Base-by-base conservation (phyloP, 495 filamentous ascomycete species). In the Tuber borchii region DNA sequence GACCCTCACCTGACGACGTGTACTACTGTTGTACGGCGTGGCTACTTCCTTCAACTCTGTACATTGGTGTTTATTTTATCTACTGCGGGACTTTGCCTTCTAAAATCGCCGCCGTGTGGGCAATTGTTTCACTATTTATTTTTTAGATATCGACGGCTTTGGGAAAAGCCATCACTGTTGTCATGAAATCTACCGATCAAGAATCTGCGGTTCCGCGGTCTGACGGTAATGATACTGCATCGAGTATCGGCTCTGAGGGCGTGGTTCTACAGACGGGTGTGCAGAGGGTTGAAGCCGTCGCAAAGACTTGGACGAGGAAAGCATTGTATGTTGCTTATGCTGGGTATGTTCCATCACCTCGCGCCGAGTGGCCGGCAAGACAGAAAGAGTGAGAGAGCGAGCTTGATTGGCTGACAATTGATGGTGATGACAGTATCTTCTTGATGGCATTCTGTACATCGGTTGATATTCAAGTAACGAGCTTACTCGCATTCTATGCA, bases 381-480 rank as follows among this genome's bases (percentile, higher is more conserved):
- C 14, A 14, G 17, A 71, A 7, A 8, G 9, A 37, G 8, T 3
- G 51, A 61, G 26, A 17, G 56, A 1, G 26, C 0, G 56, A 65
- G 4, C 45, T 65, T 65, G 56, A 34, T 65, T 65, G 71, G 12
- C 75, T 45, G 56, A 72, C 26, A 43, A 31, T 37, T 37, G 56
- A 45, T 37, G 44, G n/a, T 37, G 14, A 17, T 42, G 7, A 68
- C 40, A 82, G 80, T 31, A 76, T 82, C 22, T 80, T 82, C 65
- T 73, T 79, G 72, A 86, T 88, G 81, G 84, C 85, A 48, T 85
- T 87, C 78, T 83, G 85, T 31, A 84, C 83, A 9, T 87, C 86
- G 20, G 83, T 87, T 31, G 86, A 87, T 75, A 83, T 84, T 2
- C 86, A 87, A 75, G 83, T 86, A 37, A 86, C 85, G 1, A 86